Conservation (phyloP, 192 early-diverging fungal genomes). For the Diversispora epigaea region DNA sequence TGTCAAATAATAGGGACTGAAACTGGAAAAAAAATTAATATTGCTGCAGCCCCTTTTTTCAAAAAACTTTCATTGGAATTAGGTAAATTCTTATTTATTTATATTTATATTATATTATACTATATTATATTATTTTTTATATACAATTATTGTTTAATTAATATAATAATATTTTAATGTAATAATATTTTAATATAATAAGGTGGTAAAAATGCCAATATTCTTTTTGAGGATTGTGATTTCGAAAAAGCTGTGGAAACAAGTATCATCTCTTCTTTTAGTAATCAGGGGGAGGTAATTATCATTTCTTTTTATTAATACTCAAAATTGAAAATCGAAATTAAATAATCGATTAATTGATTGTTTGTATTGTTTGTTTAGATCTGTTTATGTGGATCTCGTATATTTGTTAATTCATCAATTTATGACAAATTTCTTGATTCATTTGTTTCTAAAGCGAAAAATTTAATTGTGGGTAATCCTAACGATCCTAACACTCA, state of each 20-base stretch:
- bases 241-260: conserved; percentile 59
- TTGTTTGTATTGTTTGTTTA: conserved; percentile 14
- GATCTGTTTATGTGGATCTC: conserved; percentile 69
- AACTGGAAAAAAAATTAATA: conserved; percentile 57
- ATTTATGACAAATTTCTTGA: conserved; percentile 63
- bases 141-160: neutral
- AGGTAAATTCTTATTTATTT: conserved; percentile 33
- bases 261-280: conserved; percentile 57
- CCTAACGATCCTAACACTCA: conserved; percentile 53
- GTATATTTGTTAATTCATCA: conserved; percentile 66
- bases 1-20: conserved; percentile 43
- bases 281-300: conserved; percentile 69
- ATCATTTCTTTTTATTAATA: neutral
- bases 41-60: conserved; percentile 48
- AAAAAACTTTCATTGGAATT: conserved; percentile 76
- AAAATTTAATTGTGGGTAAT: conserved; percentile 62
- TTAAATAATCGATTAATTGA: neutral
- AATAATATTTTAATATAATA: too few species aligned
- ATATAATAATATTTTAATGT: too few species aligned
- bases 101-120: neutral
- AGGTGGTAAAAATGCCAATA: conserved; percentile 76
- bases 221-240: conserved; percentile 69
- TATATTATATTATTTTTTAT: neutral
- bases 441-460: conserved; percentile 44
- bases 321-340: neutral